phyloP scores from a whole-genome alignment of 106 monocot species.

The Alisma plantagoaquatica region DNA sequence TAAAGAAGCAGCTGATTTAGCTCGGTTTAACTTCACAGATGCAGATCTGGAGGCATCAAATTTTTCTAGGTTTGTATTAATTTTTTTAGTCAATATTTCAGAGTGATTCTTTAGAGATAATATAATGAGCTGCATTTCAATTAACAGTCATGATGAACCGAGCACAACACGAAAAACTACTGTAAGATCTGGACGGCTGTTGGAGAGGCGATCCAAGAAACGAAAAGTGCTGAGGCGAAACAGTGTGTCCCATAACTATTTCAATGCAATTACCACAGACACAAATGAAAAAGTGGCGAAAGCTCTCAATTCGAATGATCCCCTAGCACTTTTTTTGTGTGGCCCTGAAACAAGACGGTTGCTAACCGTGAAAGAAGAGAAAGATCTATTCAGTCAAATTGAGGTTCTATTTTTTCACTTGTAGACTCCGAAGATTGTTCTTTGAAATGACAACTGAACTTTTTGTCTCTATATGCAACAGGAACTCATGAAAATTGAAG shows the following conservation, averaged over 20 bases:
- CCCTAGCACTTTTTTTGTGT: slow-evolving; percentile 58
- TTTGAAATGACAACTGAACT: neutral
- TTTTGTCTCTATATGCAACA: slow-evolving; percentile 8
- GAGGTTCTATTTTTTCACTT: slow-evolving; percentile 37
- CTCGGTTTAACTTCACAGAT: slow-evolving; percentile 17
- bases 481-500: slow-evolving; percentile 71
- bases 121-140: neutral
- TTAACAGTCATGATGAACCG: slow-evolving; percentile 2
- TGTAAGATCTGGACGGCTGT: slow-evolving; percentile 37
- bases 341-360: slow-evolving; percentile 58
- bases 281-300: slow-evolving; percentile 39
- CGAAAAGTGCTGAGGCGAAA: slow-evolving; percentile 27
- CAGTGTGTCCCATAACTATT: slow-evolving; percentile 3
- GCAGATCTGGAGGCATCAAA: slow-evolving; percentile 9
- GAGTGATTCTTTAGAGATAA: neutral
- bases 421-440: neutral
- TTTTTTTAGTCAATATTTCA: neutral
- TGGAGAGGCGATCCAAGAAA: slow-evolving; percentile 50
- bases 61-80: slow-evolving; percentile 18
- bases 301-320: slow-evolving; percentile 39
- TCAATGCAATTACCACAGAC: slow-evolving; percentile 5
- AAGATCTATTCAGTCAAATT: slow-evolving; percentile 45
- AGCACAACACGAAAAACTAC: slow-evolving; percentile 6
- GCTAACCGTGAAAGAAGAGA: slow-evolving; percentile 72
- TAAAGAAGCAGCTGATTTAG: slow-evolving; percentile 37